Evolutionary conservation across 768 basidiomycete species (phyloP).

Genomic region (Xanthoconium purpureum): DNA sequence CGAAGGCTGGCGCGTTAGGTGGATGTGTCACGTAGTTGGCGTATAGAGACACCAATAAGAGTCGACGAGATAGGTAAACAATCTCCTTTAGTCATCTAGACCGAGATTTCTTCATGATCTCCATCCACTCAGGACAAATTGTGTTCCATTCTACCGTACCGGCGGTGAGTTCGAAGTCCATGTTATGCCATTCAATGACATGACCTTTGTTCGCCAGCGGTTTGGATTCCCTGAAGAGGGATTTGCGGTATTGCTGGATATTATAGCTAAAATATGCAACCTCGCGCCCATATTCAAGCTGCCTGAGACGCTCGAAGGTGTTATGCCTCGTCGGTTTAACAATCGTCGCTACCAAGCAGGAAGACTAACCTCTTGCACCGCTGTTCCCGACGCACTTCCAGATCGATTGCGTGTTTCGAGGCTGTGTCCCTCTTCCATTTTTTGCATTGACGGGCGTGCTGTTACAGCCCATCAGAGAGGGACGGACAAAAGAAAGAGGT

Average conservation of each 20-base stretch:
- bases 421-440: neutral
- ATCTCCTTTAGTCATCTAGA: neutral
- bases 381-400: neutral
- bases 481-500: no score
- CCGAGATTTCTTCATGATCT: neutral
- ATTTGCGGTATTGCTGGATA: neutral
- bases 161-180: neutral
- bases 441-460: slow-evolving; percentile 3
- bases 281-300: slow-evolving; percentile 5
- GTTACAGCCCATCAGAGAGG: neutral
- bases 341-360: neutral
- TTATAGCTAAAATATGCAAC: neutral
- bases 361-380: neutral
- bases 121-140: neutral
- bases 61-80: neutral
- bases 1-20: neutral
- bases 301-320: slow-evolving; percentile 2
- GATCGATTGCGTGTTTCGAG: neutral
- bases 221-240: slow-evolving; percentile 2
- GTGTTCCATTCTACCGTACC: slow-evolving; percentile 9
- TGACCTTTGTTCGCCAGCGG: slow-evolving; percentile 7
- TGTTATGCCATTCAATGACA: neutral
- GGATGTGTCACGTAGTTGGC: neutral
- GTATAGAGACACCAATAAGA: neutral
- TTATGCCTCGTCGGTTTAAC: neutral